Evolutionary conservation across 176 grass and related monocot genomes (phyloP), one percentile per base, ranked within the genome.

Genomic region (Olyra latifolia): DNA sequence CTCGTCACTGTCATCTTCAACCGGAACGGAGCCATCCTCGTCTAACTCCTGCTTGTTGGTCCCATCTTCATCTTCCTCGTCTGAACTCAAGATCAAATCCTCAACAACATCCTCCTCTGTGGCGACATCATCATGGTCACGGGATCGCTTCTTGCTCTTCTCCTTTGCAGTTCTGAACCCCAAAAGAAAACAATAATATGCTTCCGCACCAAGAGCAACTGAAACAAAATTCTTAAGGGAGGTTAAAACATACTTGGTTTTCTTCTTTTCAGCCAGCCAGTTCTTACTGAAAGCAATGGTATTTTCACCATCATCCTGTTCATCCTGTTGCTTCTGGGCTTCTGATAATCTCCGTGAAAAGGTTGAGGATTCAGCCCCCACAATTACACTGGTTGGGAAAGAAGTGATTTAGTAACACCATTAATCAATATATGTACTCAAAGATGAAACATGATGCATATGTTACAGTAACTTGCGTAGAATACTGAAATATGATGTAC

Each of bases 81-180:
- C 94, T 44, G 95, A 97, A 83, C 92, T 98, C 62, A 98, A 50
- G 56, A 98, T 47, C 65, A 98, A 74, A 86, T 98, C 95, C 80
- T 98, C 89, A 24, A 98, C 83, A 38, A 85, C 69, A 83, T 98
- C 95, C 66, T 92, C 89, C 15, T 98, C 95, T 9, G 54, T 39
- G 16, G 66, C 87, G 8, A 45, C 35, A 74, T 86, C 86, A 59
- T 89, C 70, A 13, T 86, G 10, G 12, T 85, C 86, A 52, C 71
- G 72, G 39, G 62, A 29, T 56, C 83, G 84, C 84, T 98, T 98
- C 60, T 94, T 94, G 45, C 27, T 84, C 71, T 89, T 91, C 87
- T 94, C 86, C 76, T 85, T 81, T 5, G 63, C 30, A 42, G 80
- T 61, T 84, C 87, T 87, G 78, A 69, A 46, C 16, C 55, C 57